phyloP scores from a whole-genome alignment of 768 basidiomycete species.

The Leccinum variicolor region DNA sequence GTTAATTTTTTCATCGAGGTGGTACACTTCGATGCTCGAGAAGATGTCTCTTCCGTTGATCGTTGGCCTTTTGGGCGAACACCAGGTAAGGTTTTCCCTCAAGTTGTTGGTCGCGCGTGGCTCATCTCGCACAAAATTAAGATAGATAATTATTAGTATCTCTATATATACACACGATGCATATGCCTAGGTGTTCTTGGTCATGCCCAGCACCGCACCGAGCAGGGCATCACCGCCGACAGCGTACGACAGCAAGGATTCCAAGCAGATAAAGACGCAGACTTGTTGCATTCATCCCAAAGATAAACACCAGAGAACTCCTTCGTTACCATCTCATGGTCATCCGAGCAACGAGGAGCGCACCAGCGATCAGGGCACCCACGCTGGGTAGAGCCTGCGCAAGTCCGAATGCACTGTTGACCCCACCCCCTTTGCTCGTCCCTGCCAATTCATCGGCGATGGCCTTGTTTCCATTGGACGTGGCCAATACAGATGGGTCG shows the following conservation, averaged over 20 bases:
- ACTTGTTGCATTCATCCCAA: conserved; percentile 2
- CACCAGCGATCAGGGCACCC: conserved; percentile 14
- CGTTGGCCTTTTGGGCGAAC: conserved; percentile 48
- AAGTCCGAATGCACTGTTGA: conserved; percentile 1
- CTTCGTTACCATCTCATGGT: background rate
- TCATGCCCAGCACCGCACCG: background rate
- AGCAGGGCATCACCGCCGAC: conserved; percentile 2
- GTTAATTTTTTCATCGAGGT: conserved; percentile 35
- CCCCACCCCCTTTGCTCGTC: conserved; percentile 5
- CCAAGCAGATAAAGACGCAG: conserved; percentile 8
- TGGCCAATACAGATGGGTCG: conserved; percentile 53
- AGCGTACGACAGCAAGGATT: conserved; percentile 9
- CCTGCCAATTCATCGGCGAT: conserved; percentile 15
- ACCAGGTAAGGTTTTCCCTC: conserved; percentile 35
- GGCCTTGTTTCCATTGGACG: conserved; percentile 56
- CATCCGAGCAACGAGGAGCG: conserved; percentile 8
- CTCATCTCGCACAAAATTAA: conserved; percentile 27
- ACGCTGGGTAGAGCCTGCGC: conserved; percentile 11
- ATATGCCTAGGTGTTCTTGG: conserved; percentile 1
- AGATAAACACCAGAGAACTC: background rate
- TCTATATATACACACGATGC: background rate
- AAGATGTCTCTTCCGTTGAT: conserved; percentile 72
- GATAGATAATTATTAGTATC: conserved; percentile 90
- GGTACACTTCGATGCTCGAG: conserved; percentile 94
- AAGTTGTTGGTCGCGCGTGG: background rate